Percentiles rank a stretch among this genome's conserved stretches.
Conservation (phyloP, 2,329 filamentous ascomycete species). For the Ambrosiella beaveri region DNA sequence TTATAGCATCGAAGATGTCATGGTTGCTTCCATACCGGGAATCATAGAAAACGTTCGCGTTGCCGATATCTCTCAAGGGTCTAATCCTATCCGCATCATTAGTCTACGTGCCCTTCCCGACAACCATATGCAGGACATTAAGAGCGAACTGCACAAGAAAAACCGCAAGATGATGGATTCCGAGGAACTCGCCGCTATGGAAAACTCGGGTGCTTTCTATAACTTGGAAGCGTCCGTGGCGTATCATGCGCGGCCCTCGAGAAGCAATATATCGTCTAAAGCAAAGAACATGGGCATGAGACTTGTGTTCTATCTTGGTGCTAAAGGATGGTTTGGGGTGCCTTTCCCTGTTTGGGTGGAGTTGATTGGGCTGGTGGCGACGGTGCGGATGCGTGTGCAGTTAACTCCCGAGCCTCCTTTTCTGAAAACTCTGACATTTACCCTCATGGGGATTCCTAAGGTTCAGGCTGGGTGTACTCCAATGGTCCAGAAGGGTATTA, state of each 20-base stretch:
- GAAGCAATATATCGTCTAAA: conserved; percentile 55
- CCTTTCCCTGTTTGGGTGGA: conserved; percentile 81
- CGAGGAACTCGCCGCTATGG: conserved; percentile 71
- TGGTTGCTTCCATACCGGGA: conserved; percentile 85
- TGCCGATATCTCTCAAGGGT: conserved; percentile 86
- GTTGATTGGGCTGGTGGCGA: conserved; percentile 77
- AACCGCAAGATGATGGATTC: conserved; percentile 70
- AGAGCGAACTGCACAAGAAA: conserved; percentile 60
- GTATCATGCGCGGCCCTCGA: conserved; percentile 69
- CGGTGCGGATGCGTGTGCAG: conserved; percentile 63
- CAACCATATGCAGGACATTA: conserved; percentile 61
- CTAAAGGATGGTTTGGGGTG: conserved; percentile 77
- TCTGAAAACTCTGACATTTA: conserved; percentile 80
- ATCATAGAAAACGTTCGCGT: conserved; percentile 90
- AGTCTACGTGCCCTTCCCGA: conserved; percentile 72
- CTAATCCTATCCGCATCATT: conserved; percentile 73
- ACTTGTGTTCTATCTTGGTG: conserved; percentile 78
- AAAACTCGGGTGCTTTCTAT: conserved; percentile 83
- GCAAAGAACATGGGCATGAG: conserved; percentile 96
- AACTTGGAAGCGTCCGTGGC: conserved; percentile 82
- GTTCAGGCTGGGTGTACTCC: conserved; percentile 79
- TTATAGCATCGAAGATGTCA: conserved; percentile 49
- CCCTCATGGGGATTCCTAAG: conserved; percentile 83
- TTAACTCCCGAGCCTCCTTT: conserved; percentile 86
- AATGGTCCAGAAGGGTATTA: conserved; percentile 79